These are phyloP conservation scores for Eucommia ulmoides DNA, from an alignment of 257 asterid genomes.

Conservation along the genomic window DNA sequence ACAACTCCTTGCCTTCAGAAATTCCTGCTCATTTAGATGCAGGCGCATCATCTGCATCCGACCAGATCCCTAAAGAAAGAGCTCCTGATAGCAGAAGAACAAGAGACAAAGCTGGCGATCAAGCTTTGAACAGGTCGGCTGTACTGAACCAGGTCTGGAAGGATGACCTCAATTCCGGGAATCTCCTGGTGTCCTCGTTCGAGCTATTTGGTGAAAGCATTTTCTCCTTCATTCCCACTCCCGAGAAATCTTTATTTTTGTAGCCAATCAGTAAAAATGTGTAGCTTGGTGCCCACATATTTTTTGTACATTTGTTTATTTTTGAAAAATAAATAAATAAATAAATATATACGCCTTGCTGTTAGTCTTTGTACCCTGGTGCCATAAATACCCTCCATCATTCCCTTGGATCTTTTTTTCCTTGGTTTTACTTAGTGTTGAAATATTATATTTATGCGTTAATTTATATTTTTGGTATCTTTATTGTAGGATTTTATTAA, in stretches of 20 bases:
- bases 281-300: too few species aligned
- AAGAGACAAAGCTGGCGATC: constrained; percentile 28
- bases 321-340: too few species aligned
- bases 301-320: too few species aligned
- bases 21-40: constrained; percentile 31
- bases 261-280: too few species aligned
- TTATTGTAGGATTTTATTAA: too few species aligned
- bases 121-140: constrained; percentile 34
- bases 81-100: constrained; percentile 31
- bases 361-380: too few species aligned
- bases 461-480: too few species aligned
- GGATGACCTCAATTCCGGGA: constrained; percentile 36
- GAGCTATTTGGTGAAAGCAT: constrained; percentile 81
- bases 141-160: constrained; percentile 51
- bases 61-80: constrained; percentile 32
- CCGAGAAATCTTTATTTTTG: constrained; percentile 47
- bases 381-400: too few species aligned
- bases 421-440: too few species aligned
- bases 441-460: too few species aligned
- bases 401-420: too few species aligned
- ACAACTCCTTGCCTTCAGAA: constrained; percentile 32
- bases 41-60: constrained; percentile 21
- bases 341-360: too few species aligned
- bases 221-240: constrained; percentile 54
- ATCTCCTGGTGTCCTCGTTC: constrained; percentile 35